phyloP scores from a whole-genome alignment of 768 basidiomycete species.

The Auricularia cornea region DNA sequence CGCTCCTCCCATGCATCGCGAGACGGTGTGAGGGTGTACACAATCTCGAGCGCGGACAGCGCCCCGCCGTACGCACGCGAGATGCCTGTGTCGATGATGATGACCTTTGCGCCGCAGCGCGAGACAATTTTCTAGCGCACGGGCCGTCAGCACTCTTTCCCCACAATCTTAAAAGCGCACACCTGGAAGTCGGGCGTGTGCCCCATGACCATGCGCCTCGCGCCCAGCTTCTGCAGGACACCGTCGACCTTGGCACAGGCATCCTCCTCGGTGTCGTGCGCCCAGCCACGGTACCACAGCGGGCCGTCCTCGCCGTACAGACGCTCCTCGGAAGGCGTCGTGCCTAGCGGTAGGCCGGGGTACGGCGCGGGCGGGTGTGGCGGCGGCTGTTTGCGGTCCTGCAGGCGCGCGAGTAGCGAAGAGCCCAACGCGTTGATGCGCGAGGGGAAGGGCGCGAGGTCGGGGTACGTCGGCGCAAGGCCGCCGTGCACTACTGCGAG shows the following conservation, averaged over 20 bases:
- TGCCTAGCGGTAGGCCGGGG: slow-evolving; percentile 56
- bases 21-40: slow-evolving; percentile 70
- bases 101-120: slow-evolving; percentile 83
- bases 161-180: too few species aligned
- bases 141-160: too few species aligned
- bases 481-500: slow-evolving; percentile 94
- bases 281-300: slow-evolving; percentile 94
- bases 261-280: slow-evolving; percentile 57
- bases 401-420: slow-evolving; percentile 63
- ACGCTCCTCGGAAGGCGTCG: slow-evolving; percentile 57
- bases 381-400: slow-evolving; percentile 49
- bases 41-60: slow-evolving; percentile 78
- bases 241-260: slow-evolving; percentile 62
- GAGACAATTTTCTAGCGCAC: slow-evolving; percentile 77
- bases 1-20: slow-evolving; percentile 37
- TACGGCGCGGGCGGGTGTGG: slow-evolving; percentile 79
- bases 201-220: slow-evolving; percentile 87
- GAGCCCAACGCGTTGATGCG: slow-evolving; percentile 69
- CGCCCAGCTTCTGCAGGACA: slow-evolving; percentile 68
- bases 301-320: slow-evolving; percentile 77
- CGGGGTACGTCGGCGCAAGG: slow-evolving; percentile 62
- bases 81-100: slow-evolving; percentile 97
- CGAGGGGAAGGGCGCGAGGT: slow-evolving; percentile 71
- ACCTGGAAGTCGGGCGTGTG: slow-evolving; percentile 89
- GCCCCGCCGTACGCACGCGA: slow-evolving; percentile 94